Base-by-base conservation (phyloP, 1,284 basidiomycete species). In the Farysia itapuensis region DNA sequence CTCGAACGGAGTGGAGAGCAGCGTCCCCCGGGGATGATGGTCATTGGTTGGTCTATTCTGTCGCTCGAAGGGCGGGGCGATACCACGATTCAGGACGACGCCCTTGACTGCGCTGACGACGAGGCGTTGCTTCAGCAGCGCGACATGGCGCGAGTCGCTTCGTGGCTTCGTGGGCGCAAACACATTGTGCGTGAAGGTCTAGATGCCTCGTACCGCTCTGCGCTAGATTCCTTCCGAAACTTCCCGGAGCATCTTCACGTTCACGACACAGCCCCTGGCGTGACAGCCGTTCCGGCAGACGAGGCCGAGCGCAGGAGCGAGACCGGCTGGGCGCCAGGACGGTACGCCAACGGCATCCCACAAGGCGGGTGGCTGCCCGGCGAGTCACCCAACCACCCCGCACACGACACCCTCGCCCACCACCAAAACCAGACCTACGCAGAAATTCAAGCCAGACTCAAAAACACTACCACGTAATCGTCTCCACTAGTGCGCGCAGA, bases 1-100 rank as follows among this genome's bases (percentile, higher is more conserved):
- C 75, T 97, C 68, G 85, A 87, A 50, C 83, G 82, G 42, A 79
- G 81, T 5, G 89, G 90, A 4, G 89, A 92, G 66, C 91, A 96
- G 75, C 79, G 93, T 20, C 92, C 93, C 5, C 94, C 94, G 0
- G 93, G 91, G 2, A 93, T 98, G 88, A 87, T 97, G 71, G 82
- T 96, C 19, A 83, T 98, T 51, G 93, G 94, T 0, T 97, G 93
- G 93, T 82, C 86, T 5, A 81, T 80, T 12, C 66, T 83, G 19
- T 79, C 80, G 19, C 72, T 84, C 24, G 79, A 81, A 30, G 82
- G 82, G 0, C 64, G 77, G 11, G 49, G 54, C 36, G 83, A 83
- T 2, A 79, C 81, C 26, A 78, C 82, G 30, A 77, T 84, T 5
- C 72, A 83, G 29, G 81, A 83, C 49, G 77, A 78, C 39, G 77